Evolutionary conservation across 805 yeast genomes (phyloP), one percentile per base, ranked within the genome.

Genomic region (Clavispora asparagi): DNA sequence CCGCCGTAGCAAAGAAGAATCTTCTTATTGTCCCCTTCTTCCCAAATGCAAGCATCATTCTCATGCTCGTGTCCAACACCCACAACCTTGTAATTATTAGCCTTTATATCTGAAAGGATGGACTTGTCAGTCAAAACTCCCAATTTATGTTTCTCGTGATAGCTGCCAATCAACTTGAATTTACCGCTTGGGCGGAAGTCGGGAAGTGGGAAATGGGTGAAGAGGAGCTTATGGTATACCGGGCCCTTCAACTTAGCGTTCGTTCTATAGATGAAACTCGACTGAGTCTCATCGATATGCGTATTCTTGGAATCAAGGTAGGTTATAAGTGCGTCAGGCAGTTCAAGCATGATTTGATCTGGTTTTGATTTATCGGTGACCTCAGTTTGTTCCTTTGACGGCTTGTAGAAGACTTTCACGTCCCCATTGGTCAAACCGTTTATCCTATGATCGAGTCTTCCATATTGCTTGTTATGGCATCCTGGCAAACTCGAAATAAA

Each of bases 61-160:
- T 65, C 70, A 49, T 71, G 76, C 50, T 71, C 76, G 49, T 71
- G 75, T 7, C 74, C 74, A 6, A 69, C 75, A 7, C 67, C 60
- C 0, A 70, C 63, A 6, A 59, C 73, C 32, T 66, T 56, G 50
- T 70, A 70, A 8, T 69, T 69, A 40, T 67, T 59, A 40, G 59
- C 58, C 35, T 62, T 53, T 26, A 71, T 57, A 48, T 71, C 76
- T 28, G 63, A 61, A 43, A 60, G 59, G 42, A 67, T 56, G 39
- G 60, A 54, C n/a, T 37, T 36, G 48, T 62, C 64, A 5, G 71
- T 63, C 6, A 54, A 53, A 9, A 67, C 52, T n/a, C 56, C 50
- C 37, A 71, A 55, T 2, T 59, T 58, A 41, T 66, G 73, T 49
- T 68, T 69, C 42, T 68, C 68, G 46, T 66, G 62, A 48, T 70